phyloP scores from a whole-genome alignment of 495 filamentous ascomycete genomes.

The Amniculicola lignicola region DNA sequence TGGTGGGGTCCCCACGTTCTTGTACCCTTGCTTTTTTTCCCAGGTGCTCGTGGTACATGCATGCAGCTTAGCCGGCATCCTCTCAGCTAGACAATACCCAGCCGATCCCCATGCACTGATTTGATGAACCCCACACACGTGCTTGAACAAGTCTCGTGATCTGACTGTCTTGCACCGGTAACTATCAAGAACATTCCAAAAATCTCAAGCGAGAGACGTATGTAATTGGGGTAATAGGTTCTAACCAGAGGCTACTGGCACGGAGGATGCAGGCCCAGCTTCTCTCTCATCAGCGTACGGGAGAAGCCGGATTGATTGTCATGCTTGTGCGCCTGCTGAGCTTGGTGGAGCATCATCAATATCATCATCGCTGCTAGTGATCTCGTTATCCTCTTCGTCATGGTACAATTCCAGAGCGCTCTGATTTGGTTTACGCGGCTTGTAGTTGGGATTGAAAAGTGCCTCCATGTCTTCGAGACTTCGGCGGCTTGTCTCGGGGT shows the following conservation, averaged over 20 bases:
- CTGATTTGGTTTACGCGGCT: not conserved
- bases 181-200: too few relatives aligned
- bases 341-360: not conserved
- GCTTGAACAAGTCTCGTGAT: too few relatives aligned
- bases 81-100: too few relatives aligned
- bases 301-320: not conserved
- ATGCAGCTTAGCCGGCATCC: too few relatives aligned
- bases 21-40: slow-evolving; percentile 9
- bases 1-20: slow-evolving; percentile 4
- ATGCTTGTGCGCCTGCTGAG: not conserved
- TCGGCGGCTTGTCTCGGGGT: slow-evolving; percentile 27
- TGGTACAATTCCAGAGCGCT: slow-evolving; percentile 7
- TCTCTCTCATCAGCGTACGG: not conserved
- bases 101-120: too few relatives aligned
- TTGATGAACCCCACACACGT: too few relatives aligned
- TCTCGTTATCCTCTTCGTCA: slow-evolving; percentile 22
- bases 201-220: too few relatives aligned
- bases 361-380: slow-evolving; percentile 12
- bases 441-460: slow-evolving; percentile 20
- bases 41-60: too few relatives aligned
- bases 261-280: too few relatives aligned
- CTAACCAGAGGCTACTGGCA: too few relatives aligned
- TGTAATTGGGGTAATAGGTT: too few relatives aligned
- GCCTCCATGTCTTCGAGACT: slow-evolving; percentile 32
- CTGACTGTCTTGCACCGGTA: too few relatives aligned